Evolutionary conservation across 1,284 basidiomycete species (phyloP), one percentile per base, ranked within the genome.

Genomic region (Leccinum pachyderme): DNA sequence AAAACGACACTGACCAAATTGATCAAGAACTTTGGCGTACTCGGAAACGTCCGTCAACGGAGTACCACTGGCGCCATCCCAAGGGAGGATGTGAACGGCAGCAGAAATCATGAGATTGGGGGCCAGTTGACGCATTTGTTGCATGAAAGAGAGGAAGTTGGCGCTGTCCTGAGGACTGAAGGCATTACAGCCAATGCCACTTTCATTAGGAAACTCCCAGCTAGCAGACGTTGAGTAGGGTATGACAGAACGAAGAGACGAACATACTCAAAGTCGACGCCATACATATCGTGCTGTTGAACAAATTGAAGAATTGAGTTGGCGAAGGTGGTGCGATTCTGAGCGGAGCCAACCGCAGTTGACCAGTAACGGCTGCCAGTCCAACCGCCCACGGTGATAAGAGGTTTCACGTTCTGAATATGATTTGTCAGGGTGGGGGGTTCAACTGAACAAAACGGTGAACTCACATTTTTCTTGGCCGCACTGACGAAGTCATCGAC

Each of bases 351-450:
- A 35, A 93, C 84, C 22, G 87, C 82, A 2, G 81, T 74, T 1
- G 93, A 95, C 74, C 91, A 97, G 76, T 76, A 89, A 47, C 71
- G 69, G 4, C 87, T 89, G 22, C 91, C 93, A 5, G 83, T 84
- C 93, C 93, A 96, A 39, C 94, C 94, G 53, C 94, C 94, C 46
- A 97, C 80, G 43, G 91, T 89, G 43, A 95, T 73, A 54, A 86
- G 73, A 15, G 94, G 89, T 58, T 81, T 79, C 43, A 93, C 89
- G 56, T 79, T 76, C 75, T 82, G 63, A 49, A 22, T 25, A 41
- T 4, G 15, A 37, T 4, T 3, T 45, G 15, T 57, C 32, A 51
- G 44, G 4, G 31, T 27, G 11, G 15, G 25, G n/a, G 7, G 49
- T 33, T n/a, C n/a, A n/a, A n/a, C 1, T 12, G 9, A 56, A 48